These are phyloP conservation scores for Cordyceps cateniannulata DNA, from an alignment of 2,329 filamentous ascomycete species.

Conservation along the genomic window DNA sequence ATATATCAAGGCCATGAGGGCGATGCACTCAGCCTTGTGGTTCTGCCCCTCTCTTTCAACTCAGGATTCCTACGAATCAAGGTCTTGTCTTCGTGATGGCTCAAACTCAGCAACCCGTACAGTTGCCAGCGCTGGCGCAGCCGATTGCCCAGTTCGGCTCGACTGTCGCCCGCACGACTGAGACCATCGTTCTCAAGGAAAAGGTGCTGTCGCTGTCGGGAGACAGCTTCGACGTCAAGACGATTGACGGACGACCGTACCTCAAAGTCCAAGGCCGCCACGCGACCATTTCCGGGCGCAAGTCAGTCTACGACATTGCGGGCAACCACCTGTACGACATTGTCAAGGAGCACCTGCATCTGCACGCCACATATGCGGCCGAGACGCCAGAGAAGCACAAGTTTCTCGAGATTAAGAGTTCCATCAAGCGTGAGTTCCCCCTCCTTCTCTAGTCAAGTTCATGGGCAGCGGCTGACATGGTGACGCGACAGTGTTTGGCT, in stretches of 20 bases:
- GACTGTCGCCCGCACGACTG: slow-evolving; percentile 30
- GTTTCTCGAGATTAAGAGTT: slow-evolving; percentile 50
- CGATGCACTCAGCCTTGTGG: too few relatives aligned
- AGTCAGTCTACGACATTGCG: slow-evolving; percentile 46
- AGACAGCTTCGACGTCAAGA: slow-evolving; percentile 58
- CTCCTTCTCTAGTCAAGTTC: background rate
- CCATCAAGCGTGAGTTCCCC: slow-evolving; percentile 40
- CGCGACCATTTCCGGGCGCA: slow-evolving; percentile 46
- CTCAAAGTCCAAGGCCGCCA: slow-evolving; percentile 51
- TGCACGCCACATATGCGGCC: slow-evolving; percentile 46
- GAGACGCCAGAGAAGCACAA: slow-evolving; percentile 39
- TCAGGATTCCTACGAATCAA: background rate
- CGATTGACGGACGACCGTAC: slow-evolving; percentile 45
- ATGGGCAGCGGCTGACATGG: background rate
- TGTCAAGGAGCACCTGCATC: slow-evolving; percentile 41
- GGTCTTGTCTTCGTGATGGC: background rate
- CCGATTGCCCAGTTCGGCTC: slow-evolving; percentile 34
- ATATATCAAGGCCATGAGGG: too few relatives aligned
- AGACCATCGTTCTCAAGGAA: slow-evolving; percentile 53
- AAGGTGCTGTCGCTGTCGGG: slow-evolving; percentile 55
- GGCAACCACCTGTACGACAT: slow-evolving; percentile 54
- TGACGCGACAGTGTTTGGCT: slow-evolving; percentile 37
- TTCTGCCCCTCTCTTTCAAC: background rate
- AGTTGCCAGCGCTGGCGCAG: slow-evolving; percentile 24
- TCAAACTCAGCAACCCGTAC: background rate